These are phyloP conservation scores for Exobasidium cylindrosporum DNA, from an alignment of 1,284 basidiomycete species.

Conservation along the genomic window DNA sequence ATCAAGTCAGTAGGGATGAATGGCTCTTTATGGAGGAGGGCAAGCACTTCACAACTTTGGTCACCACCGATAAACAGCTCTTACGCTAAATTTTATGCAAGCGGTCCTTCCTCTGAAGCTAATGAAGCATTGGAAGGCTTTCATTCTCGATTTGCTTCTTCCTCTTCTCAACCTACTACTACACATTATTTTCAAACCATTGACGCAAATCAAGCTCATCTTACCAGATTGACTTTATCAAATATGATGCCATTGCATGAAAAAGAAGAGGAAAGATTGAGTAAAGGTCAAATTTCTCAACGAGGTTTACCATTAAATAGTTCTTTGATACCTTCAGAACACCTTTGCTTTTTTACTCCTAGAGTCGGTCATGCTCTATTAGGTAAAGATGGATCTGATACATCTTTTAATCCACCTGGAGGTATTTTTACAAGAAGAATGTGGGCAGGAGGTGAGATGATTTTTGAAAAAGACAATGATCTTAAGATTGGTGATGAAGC, in stretches of 20 bases:
- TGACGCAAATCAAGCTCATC: constrained; percentile 1
- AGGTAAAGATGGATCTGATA: constrained; percentile 18
- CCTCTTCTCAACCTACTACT: neutral
- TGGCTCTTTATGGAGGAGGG: too few species aligned
- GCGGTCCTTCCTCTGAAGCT: constrained; percentile 4
- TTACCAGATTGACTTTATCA: neutral
- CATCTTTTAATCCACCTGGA: constrained; percentile 19
- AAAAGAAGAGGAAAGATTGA: constrained; percentile 2
- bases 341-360: constrained; percentile 20
- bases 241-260: constrained; percentile 11
- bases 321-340: constrained; percentile 4
- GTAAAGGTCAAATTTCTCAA: neutral
- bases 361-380: constrained; percentile 3
- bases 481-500: constrained; percentile 9
- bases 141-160: neutral
- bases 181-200: constrained; percentile 5
- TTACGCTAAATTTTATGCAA: too few species aligned
- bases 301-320: neutral
- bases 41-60: too few species aligned
- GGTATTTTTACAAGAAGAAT: constrained; percentile 16
- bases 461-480: neutral
- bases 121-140: neutral
- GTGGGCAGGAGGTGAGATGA: constrained; percentile 24
- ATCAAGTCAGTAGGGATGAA: too few species aligned
- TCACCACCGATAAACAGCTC: too few species aligned